Evolutionary conservation across 805 yeast genomes (phyloP).

Genomic region (Debaryomyces tyrocola): DNA sequence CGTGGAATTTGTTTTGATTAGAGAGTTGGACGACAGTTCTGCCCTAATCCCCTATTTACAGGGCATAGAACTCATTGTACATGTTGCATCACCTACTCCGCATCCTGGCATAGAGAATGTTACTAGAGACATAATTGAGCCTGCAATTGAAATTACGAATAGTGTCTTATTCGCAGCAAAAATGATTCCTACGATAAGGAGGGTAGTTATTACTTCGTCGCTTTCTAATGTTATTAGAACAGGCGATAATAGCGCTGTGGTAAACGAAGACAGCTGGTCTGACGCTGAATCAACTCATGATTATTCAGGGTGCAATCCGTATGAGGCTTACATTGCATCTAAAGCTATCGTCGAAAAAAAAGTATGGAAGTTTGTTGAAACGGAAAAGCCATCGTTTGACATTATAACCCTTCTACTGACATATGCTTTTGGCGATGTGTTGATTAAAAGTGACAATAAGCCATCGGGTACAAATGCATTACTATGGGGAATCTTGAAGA

Average conservation of each 20-base stretch:
- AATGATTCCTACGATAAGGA: conserved; percentile 10
- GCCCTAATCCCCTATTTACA: neutral
- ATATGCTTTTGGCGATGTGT: conserved; percentile 17
- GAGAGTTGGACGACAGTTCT: neutral
- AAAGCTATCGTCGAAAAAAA: conserved; percentile 18
- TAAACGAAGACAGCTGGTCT: conserved; percentile 16
- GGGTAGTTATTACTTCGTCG: conserved; percentile 21
- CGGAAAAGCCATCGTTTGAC: conserved; percentile 15
- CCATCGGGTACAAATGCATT: neutral
- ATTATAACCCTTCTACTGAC: conserved; percentile 18
- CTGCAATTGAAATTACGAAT: conserved; percentile 49
- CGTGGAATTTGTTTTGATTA: neutral
- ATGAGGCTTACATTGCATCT: conserved; percentile 16
- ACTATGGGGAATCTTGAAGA: neutral
- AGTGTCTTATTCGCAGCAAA: conserved; percentile 1
- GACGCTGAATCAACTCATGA: conserved; percentile 14
- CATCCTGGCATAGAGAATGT: conserved; percentile 40
- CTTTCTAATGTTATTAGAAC: conserved; percentile 22
- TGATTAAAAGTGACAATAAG: neutral
- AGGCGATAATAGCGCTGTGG: conserved; percentile 12
- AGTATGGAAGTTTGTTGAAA: conserved; percentile 14
- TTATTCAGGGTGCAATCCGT: conserved; percentile 5
- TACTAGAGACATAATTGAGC: conserved; percentile 43
- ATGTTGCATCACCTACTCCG: conserved; percentile 54
- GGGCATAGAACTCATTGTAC: conserved; percentile 15